Evolutionary conservation across 1,284 basidiomycete genomes (phyloP).

Genomic region (Fomitopsis schrenkii): DNA sequence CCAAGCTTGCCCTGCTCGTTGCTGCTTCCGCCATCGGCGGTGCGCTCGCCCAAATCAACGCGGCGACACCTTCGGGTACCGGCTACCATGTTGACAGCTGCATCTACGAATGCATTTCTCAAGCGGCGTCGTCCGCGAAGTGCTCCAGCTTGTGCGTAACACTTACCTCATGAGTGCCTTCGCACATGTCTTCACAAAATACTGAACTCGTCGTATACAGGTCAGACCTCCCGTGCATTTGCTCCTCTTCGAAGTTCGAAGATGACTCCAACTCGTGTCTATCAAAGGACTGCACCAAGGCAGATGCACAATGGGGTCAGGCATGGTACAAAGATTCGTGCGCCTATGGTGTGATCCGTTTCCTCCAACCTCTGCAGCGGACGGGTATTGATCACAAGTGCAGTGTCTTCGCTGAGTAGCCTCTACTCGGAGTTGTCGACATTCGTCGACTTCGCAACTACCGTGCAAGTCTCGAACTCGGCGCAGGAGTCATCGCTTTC

Average conservation of each 20-base stretch:
- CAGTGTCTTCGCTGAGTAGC: background rate
- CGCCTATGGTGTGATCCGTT: background rate
- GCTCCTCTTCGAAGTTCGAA: background rate
- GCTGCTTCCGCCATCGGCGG: background rate
- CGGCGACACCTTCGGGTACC: background rate
- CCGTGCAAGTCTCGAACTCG: background rate
- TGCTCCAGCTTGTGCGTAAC: background rate
- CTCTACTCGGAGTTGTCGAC: background rate
- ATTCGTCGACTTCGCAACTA: background rate
- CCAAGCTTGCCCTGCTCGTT: background rate
- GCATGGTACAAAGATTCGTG: background rate
- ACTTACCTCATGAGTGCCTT: no score
- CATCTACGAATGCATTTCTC: background rate
- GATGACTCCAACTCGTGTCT: background rate
- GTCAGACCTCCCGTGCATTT: background rate
- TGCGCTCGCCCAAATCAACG: background rate
- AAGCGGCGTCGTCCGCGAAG: background rate
- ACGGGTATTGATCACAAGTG: background rate
- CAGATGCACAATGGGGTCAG: background rate
- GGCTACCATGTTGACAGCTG: background rate
- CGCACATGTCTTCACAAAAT: no score
- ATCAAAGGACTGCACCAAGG: background rate
- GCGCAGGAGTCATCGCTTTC: background rate
- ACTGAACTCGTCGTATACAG: background rate
- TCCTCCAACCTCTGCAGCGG: background rate